Evolutionary conservation across 805 yeast genomes (phyloP).

Genomic region (Maudiozyma turicensis): DNA sequence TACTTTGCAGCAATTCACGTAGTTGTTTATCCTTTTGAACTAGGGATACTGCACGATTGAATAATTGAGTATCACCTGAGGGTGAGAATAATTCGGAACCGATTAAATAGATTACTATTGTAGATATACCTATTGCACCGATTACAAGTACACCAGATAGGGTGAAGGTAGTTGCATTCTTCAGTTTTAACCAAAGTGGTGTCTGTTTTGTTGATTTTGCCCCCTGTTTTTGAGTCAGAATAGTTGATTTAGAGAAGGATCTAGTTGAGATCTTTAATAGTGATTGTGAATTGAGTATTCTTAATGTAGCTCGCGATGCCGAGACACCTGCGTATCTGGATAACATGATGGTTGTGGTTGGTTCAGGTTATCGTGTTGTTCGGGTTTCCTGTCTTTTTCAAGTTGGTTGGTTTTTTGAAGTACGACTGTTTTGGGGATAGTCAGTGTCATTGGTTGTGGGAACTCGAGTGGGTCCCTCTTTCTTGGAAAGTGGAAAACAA

Average conservation of each 20-base stretch:
- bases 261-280: neutral
- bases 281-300: neutral
- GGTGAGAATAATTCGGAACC: constrained; percentile 78
- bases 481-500: too few species aligned
- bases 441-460: too few species aligned
- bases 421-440: too few species aligned
- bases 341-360: too few species aligned
- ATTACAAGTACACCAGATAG: constrained; percentile 52
- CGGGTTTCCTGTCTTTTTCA: too few species aligned
- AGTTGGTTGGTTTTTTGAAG: too few species aligned
- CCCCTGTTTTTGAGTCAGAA: neutral
- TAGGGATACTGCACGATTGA: constrained; percentile 73
- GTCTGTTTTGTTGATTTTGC: neutral
- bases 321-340: too few species aligned
- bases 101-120: constrained; percentile 61
- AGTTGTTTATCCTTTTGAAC: constrained; percentile 60
- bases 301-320: neutral
- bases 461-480: too few species aligned
- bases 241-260: neutral
- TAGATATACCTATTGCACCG: constrained; percentile 61
- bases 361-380: too few species aligned
- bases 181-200: constrained; percentile 36
- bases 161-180: constrained; percentile 52
- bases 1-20: constrained; percentile 46
- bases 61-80: constrained; percentile 83